Conservation (phyloP, 139 green algal genomes). For the Tetraselmis chui region DNA sequence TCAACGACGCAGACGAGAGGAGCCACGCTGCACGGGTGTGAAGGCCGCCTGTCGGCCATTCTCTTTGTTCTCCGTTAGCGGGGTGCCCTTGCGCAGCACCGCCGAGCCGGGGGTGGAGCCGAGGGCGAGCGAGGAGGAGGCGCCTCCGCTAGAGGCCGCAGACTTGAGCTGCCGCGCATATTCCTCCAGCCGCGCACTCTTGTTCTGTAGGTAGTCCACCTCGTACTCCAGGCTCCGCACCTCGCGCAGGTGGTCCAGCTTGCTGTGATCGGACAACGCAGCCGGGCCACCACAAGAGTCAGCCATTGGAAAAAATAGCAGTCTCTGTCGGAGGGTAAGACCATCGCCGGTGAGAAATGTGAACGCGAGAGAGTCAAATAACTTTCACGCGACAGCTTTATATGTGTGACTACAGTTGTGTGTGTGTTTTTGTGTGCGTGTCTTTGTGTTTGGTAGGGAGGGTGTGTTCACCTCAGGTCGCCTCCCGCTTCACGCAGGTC, state of each 20-base stretch:
- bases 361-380: no score
- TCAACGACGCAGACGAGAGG: not conserved
- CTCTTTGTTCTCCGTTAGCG: not conserved
- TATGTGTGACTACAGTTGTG: no score
- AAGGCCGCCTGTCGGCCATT: not conserved
- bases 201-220: slow-evolving; percentile 42
- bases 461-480: not conserved
- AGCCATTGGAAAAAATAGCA: no score
- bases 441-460: no score
- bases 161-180: not conserved
- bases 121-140: not conserved
- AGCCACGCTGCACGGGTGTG: not conserved
- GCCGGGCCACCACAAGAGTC: no score
- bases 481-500: not conserved
- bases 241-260: slow-evolving; percentile 46
- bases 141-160: not conserved
- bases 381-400: no score
- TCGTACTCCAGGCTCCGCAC: slow-evolving; percentile 55
- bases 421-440: no score
- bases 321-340: no score
- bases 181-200: slow-evolving; percentile 5
- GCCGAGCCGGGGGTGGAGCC: not conserved
- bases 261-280: no score
- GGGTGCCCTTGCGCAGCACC: not conserved
- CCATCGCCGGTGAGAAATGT: no score